A percentile compares a stretch with the other conserved stretches of the same genome.
phyloP scores from a whole-genome alignment of 208 protist genomes.

The Wallacemonas sp. region DNA sequence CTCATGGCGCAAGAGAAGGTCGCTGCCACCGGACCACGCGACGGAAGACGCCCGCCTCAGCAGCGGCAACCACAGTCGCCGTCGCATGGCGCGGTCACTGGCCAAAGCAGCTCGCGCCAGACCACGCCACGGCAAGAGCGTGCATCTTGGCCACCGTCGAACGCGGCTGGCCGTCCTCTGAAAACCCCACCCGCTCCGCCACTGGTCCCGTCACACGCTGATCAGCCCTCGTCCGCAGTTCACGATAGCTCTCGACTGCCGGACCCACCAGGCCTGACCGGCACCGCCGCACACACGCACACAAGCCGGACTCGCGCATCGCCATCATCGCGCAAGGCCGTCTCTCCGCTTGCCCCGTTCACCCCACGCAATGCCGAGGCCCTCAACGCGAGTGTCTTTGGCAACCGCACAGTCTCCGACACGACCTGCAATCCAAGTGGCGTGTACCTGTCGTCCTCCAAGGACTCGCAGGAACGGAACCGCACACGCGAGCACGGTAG shows the following conservation, averaged over 20 bases:
- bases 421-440: slow-evolving; percentile 44
- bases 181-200: too few species aligned
- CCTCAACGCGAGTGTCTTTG: slow-evolving; percentile 53
- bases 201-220: too few species aligned
- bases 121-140: too few species aligned
- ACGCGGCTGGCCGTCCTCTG: too few species aligned
- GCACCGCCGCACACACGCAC: neutral
- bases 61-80: neutral
- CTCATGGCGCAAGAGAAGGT: slow-evolving; percentile 21
- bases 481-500: neutral
- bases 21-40: too few species aligned
- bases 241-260: neutral
- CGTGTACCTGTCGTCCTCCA: slow-evolving; percentile 20
- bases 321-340: neutral
- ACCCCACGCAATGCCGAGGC: slow-evolving; percentile 43
- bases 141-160: too few species aligned
- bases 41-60: neutral
- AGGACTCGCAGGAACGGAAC: neutral
- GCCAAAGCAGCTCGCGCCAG: neutral
- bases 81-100: neutral
- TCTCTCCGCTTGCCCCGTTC: slow-evolving; percentile 31
- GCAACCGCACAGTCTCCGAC: slow-evolving; percentile 38
- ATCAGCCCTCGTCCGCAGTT: neutral
- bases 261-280: neutral
- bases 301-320: neutral